Evolutionary conservation across 192 early-diverging fungal genomes (phyloP).

Genomic region (Mortierella alpina): DNA sequence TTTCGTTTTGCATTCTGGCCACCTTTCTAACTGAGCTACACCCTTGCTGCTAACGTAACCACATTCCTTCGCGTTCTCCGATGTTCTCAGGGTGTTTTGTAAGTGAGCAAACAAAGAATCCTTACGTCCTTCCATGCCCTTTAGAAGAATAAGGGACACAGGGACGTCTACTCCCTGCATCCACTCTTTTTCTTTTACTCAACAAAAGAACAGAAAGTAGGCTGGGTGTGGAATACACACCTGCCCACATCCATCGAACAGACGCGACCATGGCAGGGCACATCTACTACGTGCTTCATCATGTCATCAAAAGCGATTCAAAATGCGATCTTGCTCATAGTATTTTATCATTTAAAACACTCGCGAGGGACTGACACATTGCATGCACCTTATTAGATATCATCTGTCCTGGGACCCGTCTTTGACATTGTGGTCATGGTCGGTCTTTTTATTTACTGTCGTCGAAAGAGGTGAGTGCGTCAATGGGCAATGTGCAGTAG

Average conservation of each 20-base stretch:
- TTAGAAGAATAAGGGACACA: background rate
- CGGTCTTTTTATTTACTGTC: conserved; percentile 36
- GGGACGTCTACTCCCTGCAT: background rate
- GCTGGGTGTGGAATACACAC: too few relatives aligned
- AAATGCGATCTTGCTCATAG: background rate
- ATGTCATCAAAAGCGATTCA: background rate
- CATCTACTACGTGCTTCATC: too few relatives aligned
- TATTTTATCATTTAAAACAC: background rate
- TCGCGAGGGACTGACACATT: background rate
- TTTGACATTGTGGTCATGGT: conserved; percentile 46
- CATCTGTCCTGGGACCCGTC: conserved; percentile 26
- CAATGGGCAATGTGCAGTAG: background rate
- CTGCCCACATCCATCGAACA: too few relatives aligned
- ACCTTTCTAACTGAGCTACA: background rate
- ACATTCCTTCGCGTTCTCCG: background rate
- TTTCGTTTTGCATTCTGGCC: background rate
- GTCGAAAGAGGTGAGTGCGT: conserved; percentile 24
- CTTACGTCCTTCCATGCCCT: background rate
- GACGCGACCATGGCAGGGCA: too few relatives aligned
- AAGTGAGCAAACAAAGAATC: conserved; percentile 6
- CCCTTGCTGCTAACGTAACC: background rate
- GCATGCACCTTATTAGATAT: conserved; percentile 10
- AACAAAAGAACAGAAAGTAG: background rate
- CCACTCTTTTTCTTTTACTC: background rate
- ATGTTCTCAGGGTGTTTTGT: conserved; percentile 33